phyloP scores from a whole-genome alignment of 345 rosid species.

The Chamaenerion angustifolium region DNA sequence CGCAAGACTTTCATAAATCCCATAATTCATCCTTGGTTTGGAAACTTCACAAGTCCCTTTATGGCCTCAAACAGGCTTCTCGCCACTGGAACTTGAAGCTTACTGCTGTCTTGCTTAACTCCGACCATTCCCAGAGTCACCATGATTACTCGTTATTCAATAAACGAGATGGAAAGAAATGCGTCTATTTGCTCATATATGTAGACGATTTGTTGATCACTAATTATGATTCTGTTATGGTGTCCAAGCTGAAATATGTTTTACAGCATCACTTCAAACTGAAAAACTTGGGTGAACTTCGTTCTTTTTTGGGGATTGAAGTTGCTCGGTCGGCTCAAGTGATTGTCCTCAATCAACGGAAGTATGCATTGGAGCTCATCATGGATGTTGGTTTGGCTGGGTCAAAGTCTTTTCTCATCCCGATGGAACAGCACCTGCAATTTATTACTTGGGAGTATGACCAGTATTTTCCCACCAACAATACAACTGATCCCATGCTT shows the following conservation, averaged over 20 bases:
- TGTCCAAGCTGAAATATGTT: not conserved
- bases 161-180: too few relatives aligned
- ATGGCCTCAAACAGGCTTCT: too few relatives aligned
- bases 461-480: fast-evolving
- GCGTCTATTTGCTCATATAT: too few relatives aligned
- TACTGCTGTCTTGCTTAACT: too few relatives aligned
- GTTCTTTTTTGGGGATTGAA: not conserved
- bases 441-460: too few relatives aligned
- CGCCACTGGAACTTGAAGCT: too few relatives aligned
- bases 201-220: not conserved
- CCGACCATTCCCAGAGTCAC: too few relatives aligned
- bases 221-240: not conserved
- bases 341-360: not conserved
- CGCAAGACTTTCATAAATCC: too few relatives aligned
- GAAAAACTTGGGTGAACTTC: not conserved
- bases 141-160: too few relatives aligned
- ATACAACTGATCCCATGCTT: too few relatives aligned
- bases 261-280: not conserved
- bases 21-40: too few relatives aligned
- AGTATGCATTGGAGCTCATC: not conserved
- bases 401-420: not conserved
- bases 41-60: too few relatives aligned
- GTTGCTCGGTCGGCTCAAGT: not conserved
- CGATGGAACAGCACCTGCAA: not conserved
- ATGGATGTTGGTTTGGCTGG: not conserved